These are phyloP conservation scores for Trichoderma gracile DNA, from an alignment of 2,329 filamentous ascomycete genomes.

Conservation along the genomic window DNA sequence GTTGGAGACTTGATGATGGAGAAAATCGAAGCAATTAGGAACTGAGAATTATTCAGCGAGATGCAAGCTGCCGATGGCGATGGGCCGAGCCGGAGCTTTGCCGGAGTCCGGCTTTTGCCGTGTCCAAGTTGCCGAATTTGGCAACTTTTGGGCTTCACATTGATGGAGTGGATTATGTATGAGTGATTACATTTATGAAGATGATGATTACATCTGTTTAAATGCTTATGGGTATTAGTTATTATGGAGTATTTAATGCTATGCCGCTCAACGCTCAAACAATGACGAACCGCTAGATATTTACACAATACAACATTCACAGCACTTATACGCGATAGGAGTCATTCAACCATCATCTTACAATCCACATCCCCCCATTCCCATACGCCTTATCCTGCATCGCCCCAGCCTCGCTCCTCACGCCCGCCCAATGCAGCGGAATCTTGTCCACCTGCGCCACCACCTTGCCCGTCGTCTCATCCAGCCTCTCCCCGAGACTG, in stretches of 20 bases:
- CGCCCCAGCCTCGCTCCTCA: constrained; percentile 52
- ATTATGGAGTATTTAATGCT: neutral
- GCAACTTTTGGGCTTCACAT: neutral
- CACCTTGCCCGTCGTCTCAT: constrained; percentile 50
- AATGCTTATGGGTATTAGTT: neutral
- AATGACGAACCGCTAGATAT: neutral
- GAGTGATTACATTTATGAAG: fast-evolving
- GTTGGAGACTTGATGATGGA: neutral
- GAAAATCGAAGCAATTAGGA: neutral
- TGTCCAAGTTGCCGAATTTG: neutral
- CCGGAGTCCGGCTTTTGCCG: constrained; percentile 12
- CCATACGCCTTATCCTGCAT: constrained; percentile 53
- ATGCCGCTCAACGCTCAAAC: neutral
- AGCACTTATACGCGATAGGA: neutral
- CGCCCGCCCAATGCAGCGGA: constrained; percentile 59
- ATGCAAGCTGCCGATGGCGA: constrained; percentile 5
- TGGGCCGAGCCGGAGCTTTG: constrained; percentile 24
- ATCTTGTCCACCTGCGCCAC: constrained; percentile 59
- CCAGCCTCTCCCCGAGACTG: constrained; percentile 48
- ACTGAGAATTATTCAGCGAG: constrained; percentile 23
- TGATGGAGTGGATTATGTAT: neutral
- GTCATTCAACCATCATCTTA: constrained; percentile 28
- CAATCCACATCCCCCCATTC: constrained; percentile 52
- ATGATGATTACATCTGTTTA: too few species aligned
- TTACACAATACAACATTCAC: neutral